Percentiles rank a stretch among this genome's conserved stretches.
Evolutionary conservation across 2,329 filamentous ascomycete genomes (phyloP).

Genomic region (Monosporascus ibericus): DNA sequence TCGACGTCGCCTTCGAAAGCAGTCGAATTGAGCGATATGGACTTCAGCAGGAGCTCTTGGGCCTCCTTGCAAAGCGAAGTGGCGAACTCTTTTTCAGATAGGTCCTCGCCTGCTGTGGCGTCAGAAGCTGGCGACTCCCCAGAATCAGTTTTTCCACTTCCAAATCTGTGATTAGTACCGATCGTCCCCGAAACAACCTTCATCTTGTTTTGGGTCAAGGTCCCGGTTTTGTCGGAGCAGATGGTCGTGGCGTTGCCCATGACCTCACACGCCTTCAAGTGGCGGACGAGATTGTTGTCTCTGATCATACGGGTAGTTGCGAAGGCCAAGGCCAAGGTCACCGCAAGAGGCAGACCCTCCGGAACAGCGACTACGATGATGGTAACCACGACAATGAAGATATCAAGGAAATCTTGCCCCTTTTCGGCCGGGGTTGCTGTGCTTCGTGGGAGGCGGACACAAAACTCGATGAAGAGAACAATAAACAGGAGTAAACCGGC

Average conservation of each 20-base stretch:
- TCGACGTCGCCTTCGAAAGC: slow-evolving; percentile 72
- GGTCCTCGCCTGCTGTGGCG: slow-evolving; percentile 20
- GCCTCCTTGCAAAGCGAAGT: slow-evolving; percentile 38
- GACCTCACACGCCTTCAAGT: slow-evolving; percentile 72
- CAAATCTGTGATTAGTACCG: slow-evolving; percentile 50
- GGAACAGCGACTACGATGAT: slow-evolving; percentile 77
- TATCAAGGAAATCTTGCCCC: slow-evolving; percentile 70
- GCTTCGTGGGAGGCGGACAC: slow-evolving; percentile 58
- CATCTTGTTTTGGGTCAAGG: slow-evolving; percentile 64
- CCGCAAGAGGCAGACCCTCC: slow-evolving; percentile 69
- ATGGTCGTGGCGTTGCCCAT: slow-evolving; percentile 74
- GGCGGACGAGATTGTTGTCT: slow-evolving; percentile 71
- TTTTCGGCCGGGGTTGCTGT: slow-evolving; percentile 59
- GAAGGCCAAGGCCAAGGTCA: slow-evolving; percentile 72
- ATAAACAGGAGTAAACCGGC: slow-evolving; percentile 77
- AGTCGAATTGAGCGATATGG: slow-evolving; percentile 62
- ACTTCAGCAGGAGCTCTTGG: slow-evolving; percentile 51
- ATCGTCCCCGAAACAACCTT: slow-evolving; percentile 57
- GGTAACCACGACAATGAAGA: slow-evolving; percentile 72
- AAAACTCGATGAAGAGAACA: slow-evolving; percentile 79
- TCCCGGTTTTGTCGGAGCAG: slow-evolving; percentile 64
- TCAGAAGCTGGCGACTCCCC: slow-evolving; percentile 9
- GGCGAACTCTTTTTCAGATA: slow-evolving; percentile 40
- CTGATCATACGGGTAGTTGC: slow-evolving; percentile 72
- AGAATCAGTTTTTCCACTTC: slow-evolving; percentile 26